Evolutionary conservation across 768 basidiomycete genomes (phyloP), one percentile per base, ranked within the genome.

Genomic region (Chalciporus pseudorubinellus): DNA sequence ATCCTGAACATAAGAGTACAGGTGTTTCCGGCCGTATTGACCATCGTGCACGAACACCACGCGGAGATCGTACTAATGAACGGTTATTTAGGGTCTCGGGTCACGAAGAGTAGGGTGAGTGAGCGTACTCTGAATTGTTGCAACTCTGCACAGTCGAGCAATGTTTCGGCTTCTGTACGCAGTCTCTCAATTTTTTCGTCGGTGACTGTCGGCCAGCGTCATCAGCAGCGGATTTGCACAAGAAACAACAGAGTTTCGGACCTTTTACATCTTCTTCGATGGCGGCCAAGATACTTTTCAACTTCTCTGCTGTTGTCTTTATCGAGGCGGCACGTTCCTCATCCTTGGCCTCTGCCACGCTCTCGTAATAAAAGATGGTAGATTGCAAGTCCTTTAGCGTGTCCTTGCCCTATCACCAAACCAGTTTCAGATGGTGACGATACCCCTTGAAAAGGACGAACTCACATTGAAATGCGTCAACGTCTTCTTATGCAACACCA

Each of bases 31-130:
- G 9, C 90, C 90, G 38, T 82, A 85, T 28, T 89, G 69, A 5
- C 90, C 90, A 11, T 87, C 88, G 57, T 91, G 87, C 41, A 89
- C 74, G 34, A 92, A 74, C 5, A 91, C 89, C 8, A 79, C 84
- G 3, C 88, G 85, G 20, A 93, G 79, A 56, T 91, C 88, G 60
- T 92, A 93, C 89, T 92, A 38, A 11, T n/a, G 26, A 6, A 39
- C n/a, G 26, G 13, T 13, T 14, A 21, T 6, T 33, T 12, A 51
- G 39, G 19, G 6, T 18, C 14, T 20, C 19, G 19, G 16, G 13
- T 18, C 36, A 26, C 26, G 14, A 44, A 6, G 33, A 51, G 19
- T 9, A 44, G 5, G 22, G 19, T 20, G 12, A 19, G 4, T 26
- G 10, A 34, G 71, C 78, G 29, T 52, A 82, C 89, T 56, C 76